Base-by-base conservation (phyloP, 192 early-diverging fungal genomes). In the Obelidium mucronatum region DNA sequence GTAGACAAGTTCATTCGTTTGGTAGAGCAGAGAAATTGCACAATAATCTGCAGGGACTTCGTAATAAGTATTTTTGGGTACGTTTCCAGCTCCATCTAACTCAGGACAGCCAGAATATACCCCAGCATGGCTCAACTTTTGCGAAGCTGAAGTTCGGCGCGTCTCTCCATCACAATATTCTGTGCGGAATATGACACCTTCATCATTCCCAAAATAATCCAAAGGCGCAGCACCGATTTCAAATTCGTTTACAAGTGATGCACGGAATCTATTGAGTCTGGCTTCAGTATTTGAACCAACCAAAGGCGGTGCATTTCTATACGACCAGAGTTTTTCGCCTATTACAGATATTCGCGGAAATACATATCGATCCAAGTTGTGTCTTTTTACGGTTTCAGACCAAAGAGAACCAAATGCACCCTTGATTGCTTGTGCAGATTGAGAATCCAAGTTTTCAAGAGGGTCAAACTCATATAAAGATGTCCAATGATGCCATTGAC, bases 401-500 rank as follows among this genome's bases (percentile, higher is more conserved):
- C 69, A 72, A 31, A 72, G 54, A 11, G 59, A 34, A 28, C 66
- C 80, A 67, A 73, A 68, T 1, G 71, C 80, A 53, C 80, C 80
- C 39, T 40, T 24, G 17, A 78, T 54, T 30, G 39, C 63, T 37
- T 17, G 15, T 17, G 26, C 13, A 2, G 15, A 36, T 37, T 24
- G 13, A 4, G 3, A 30, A 39, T 3, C 1, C 13, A 80, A 13
- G 4, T 77, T 77, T 2, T 34, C 42, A 26, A 74, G 56, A 22
- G 78, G 78, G 53, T 81, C 65, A 26, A 63, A 80, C 3, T 48
- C 17, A 56, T 82, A 82, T 8, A 82, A 67, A 8, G 33, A 56
- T n/a, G 24, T 26, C 81, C 81, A 82, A 2, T 72, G 69, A 33
- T 74, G 72, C 72, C 72, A 74, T 17, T 39, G 33, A 24, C 74